Base-by-base conservation (phyloP, 1,139 yeast genomes). In the Geotrichum bryndzae region DNA sequence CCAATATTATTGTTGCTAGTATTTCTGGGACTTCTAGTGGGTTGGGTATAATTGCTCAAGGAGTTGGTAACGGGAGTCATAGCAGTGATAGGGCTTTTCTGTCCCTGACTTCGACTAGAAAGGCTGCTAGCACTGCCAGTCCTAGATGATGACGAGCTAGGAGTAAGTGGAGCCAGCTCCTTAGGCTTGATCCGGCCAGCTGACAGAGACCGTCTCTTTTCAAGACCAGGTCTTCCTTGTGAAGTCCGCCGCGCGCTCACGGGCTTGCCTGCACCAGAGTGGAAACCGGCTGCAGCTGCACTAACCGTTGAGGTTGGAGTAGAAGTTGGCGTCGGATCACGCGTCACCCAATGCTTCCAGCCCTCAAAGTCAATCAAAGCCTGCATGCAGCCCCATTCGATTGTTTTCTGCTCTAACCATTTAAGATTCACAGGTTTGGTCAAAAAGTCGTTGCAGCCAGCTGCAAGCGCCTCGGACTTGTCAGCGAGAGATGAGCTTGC, bases 351-450 rank as follows among this genome's bases (percentile, higher is more conserved):
- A 53, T 91, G 89, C 75, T 86, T 86, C 97, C 97, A 94, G 46
- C 96, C 96, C 74, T 94, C 97, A 74, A 89, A 94, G 75, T 94
- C 96, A 73, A 94, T 92, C 64, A 94, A 78, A 0, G 98, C 98
- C 77, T 94, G 99, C 99, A 94, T 94, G 66, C 85, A 82, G 1
- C 81, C 81, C 98, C 98, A 92, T 75, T 94, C 99, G 3, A 94
- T 90, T 64, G 94, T 89, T 76, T 94, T 94, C 70, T 89, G 90
- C 69, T 92, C 91, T 60, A 94, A 79, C 99, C 99, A 94, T 52
- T 86, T 91, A 69, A 94, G 80, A 70, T 91, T 92, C 15, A 95
- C 99, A 0, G 99, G 99, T 67, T 94, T 94, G n/a, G 98, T 94
- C 68, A 94, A 78, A 74, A 88, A 94, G 74, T 94, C 99, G 72